These are phyloP conservation scores for Cicer yamashitae DNA, from an alignment of 306 rosid genomes.

Conservation along the genomic window DNA sequence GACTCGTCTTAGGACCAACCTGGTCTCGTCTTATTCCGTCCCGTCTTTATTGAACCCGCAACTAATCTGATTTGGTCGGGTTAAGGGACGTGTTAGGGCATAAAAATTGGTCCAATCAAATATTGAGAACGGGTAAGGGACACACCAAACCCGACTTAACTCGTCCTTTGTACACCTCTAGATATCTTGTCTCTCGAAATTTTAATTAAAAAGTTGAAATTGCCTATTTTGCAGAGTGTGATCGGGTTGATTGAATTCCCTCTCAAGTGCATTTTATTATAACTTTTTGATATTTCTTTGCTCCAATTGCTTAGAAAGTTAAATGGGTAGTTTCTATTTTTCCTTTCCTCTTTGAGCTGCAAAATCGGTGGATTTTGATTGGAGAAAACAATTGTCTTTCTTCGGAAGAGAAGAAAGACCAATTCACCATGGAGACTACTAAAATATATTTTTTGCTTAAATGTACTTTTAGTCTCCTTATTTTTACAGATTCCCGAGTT, in stretches of 20 bases:
- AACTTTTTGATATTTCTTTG: neutral
- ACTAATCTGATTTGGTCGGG: too few relatives aligned
- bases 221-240: neutral
- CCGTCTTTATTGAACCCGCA: too few relatives aligned
- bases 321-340: neutral
- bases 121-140: too few relatives aligned
- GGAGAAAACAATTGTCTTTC: neutral
- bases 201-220: neutral
- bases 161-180: too few relatives aligned
- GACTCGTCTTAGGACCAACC: too few relatives aligned
- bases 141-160: too few relatives aligned
- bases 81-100: too few relatives aligned
- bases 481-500: too few relatives aligned
- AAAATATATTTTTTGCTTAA: neutral
- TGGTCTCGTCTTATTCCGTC: too few relatives aligned
- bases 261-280: neutral
- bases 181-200: neutral
- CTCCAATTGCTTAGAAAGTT: neutral
- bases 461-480: too few relatives aligned
- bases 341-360: conserved; percentile 13
- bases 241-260: neutral
- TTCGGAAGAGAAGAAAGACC: conserved; percentile 2
- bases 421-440: neutral
- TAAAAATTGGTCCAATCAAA: too few relatives aligned
- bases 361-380: neutral